Evolutionary conservation across 2,329 filamentous ascomycete species (phyloP).

Genomic region (Neofusicoccum sp.): DNA sequence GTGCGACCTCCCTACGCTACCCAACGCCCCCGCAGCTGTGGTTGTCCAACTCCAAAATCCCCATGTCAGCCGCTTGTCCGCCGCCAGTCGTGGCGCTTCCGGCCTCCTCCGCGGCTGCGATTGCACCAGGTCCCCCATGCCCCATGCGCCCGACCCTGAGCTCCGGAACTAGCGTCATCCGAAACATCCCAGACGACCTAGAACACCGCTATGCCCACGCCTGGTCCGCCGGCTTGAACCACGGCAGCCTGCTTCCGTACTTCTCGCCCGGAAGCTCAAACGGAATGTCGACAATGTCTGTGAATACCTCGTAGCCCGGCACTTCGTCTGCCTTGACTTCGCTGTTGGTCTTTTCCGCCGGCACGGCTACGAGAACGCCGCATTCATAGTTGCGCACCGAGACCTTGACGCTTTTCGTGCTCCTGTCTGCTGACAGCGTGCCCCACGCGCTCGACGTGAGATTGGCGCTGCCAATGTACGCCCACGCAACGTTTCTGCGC

Average conservation of each 20-base stretch:
- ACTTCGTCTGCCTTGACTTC: slow-evolving; percentile 26
- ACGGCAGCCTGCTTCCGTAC: slow-evolving; percentile 51
- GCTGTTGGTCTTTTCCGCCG: slow-evolving; percentile 24
- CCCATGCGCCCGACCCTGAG: not conserved
- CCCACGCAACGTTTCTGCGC: slow-evolving; percentile 61
- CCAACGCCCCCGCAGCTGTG: not conserved
- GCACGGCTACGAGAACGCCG: slow-evolving; percentile 74
- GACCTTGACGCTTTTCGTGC: slow-evolving; percentile 70
- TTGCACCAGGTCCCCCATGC: not conserved
- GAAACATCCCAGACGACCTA: not conserved
- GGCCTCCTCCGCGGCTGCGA: not conserved
- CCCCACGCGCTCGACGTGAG: slow-evolving; percentile 95
- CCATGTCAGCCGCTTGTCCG: not conserved
- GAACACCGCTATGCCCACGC: not conserved
- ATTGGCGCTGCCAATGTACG: slow-evolving; percentile 89
- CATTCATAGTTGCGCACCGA: slow-evolving; percentile 95
- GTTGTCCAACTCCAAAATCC: not conserved
- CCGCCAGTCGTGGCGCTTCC: not conserved
- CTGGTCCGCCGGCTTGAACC: slow-evolving; percentile 35
- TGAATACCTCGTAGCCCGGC: slow-evolving; percentile 53
- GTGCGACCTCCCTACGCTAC: not conserved
- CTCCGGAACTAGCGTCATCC: not conserved
- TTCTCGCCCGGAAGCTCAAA: slow-evolving; percentile 61
- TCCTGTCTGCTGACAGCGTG: slow-evolving; percentile 69
- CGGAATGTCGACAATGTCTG: slow-evolving; percentile 62